Evolutionary conservation across 768 basidiomycete species (phyloP), one percentile per base, ranked within the genome.

Genomic region (Agrocybe praecox): DNA sequence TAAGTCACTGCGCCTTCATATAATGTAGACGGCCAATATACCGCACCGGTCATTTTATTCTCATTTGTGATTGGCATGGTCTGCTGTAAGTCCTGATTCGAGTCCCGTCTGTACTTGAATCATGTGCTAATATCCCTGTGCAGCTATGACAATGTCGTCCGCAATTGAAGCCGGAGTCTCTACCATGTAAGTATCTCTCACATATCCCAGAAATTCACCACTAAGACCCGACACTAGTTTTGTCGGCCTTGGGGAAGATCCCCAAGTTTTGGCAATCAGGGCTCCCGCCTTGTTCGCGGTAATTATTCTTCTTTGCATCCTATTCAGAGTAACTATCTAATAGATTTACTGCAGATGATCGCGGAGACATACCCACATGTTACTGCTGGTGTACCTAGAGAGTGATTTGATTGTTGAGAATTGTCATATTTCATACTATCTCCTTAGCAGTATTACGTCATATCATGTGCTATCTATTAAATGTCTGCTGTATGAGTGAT

Each of bases 141-240:
- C 47, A 90, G 88, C 84, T 15, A 69, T 89, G 58, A 90, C 89
- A 6, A 73, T 90, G 58, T 83, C 84, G 2, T 86, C 87, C 12
- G 85, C 88, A 3, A 85, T 92, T 62, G 91, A 94, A 66, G 91
- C 90, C 14, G 93, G 92, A 49, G 92, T 94, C 1, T 93, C 91
- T 2, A 94, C 92, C 1, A 92, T 94, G 85, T 91, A 69, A 60
- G 82, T 56, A 18, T 6, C 33, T 15, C 29, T 22, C 23, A 4
- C 7, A 49, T 46, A 33, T 21, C 45, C 51, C 9, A 55, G 22
- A 32, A 34, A 23, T n/a, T 54, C 4, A 12, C 21, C 21, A 26
- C 10, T 33, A 26, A 40, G 42, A 24, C 14, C 6, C 36, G 12
- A 22, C 23, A 52, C 29, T 53, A 89, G 88, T 33, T 92, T 94